A percentile compares a stretch with the other conserved stretches of the same genome.
phyloP scores from a whole-genome alignment of 768 basidiomycete species.

The Suillus placidus region DNA sequence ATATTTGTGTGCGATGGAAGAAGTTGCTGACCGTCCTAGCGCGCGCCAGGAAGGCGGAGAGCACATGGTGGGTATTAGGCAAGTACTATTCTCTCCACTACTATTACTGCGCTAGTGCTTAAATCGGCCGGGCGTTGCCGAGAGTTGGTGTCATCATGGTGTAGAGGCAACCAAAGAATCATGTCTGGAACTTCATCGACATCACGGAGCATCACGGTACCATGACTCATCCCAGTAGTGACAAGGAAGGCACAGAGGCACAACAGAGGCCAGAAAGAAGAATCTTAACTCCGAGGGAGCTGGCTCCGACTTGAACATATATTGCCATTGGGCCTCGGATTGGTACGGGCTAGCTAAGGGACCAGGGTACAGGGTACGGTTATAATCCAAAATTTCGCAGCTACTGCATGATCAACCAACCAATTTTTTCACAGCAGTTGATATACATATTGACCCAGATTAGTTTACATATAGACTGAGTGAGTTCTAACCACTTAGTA shows the following conservation, averaged over 20 bases:
- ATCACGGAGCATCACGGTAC: too few relatives aligned
- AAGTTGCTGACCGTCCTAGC: constrained; percentile 71
- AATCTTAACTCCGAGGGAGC: too few relatives aligned
- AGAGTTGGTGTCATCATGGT: too few relatives aligned
- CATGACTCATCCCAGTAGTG: not conserved
- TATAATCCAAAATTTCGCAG: not conserved
- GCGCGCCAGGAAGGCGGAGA: constrained; percentile 48
- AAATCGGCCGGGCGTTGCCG: not conserved
- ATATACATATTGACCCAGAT: not conserved
- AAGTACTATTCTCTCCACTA: not conserved
- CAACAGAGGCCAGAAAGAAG: too few relatives aligned
- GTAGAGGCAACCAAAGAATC: too few relatives aligned
- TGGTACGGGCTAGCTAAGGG: not conserved
- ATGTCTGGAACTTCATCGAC: too few relatives aligned
- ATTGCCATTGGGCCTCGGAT: not conserved
- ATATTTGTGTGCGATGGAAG: constrained; percentile 79
- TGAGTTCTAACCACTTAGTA: not conserved
- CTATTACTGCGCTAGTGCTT: not conserved
- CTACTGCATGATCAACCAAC: not conserved
- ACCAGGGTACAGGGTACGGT: not conserved
- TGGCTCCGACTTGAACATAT: not conserved
- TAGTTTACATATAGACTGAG: not conserved
- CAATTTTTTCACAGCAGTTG: not conserved
- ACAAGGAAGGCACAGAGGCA: not conserved
- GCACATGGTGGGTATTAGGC: constrained; percentile 40